Base-by-base conservation (phyloP, 768 basidiomycete genomes). In the Phylloporus rhodoxanthus region DNA sequence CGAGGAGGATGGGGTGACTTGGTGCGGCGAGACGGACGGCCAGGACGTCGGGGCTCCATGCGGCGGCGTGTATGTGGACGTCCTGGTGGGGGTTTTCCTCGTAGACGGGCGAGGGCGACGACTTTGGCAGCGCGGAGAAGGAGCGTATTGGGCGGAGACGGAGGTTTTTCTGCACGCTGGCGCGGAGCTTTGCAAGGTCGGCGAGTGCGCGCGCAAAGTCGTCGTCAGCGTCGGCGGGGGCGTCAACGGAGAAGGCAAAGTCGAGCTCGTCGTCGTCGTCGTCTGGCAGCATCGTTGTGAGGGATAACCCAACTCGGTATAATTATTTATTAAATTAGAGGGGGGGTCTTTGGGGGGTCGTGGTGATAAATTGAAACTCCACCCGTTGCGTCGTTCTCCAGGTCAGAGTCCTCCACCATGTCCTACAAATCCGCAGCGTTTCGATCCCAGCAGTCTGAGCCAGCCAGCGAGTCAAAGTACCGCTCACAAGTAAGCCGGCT, bases 61-160 rank as follows among this genome's bases (percentile, higher is more conserved):
- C 61, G 20, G 47, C 17, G 79, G 50, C 21, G 25, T 25, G 25
- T 25, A 41, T 26, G 13, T 25, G 40, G 8, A 26, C 28, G 25
- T 41, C 38, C 20, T 66, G 38, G 78, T 39, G 23, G 53, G 54
- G 30, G 26, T 2, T 19, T 2, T 73, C 70, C n/a, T 73, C 68
- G 64, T 81, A 81, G 26, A 70, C 70, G 32, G 74, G 75, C 41
- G 46, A 44, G 34, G 67, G 51, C 40, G 68, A 52, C 34, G 75
- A 64, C 59, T 79, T 80, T 33, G 78, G 74, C 38, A 81, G 68
- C n/a, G 72, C 62, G 39, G 73, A 70, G 32, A 74, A 70, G 20
- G 84, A 83, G 43, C 80, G 78, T 49, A 91, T 84, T 25, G 90
- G 89, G 19, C 89, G 78, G 30, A 91, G 74, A 50, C 80, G 82